Evolutionary conservation across 1,139 yeast species (phyloP), one percentile per base, ranked within the genome.

Genomic region (Debaryomyces singareniensis): DNA sequence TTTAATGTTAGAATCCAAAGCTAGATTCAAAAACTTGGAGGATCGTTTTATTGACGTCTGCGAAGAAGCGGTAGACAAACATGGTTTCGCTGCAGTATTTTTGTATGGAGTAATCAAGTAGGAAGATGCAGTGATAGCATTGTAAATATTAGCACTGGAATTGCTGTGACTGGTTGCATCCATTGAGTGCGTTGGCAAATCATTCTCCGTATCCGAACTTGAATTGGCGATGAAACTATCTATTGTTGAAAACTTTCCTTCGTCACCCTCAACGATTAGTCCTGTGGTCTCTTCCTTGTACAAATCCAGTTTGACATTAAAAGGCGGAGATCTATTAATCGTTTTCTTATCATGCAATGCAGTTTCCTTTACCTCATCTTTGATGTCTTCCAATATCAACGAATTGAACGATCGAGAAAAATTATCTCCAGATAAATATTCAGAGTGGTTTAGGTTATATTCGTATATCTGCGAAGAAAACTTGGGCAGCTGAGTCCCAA

Each of bases 21-120:
- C 64, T 14, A 71, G 53, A 38, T 68, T 69, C 32, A 70, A 45
- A 39, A 56, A 70, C 37, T 71, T 71, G 12, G 68, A 60, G 1
- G 75, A 69, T 29, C 74, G 45, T 33, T 62, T 64, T 18, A 67
- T 62, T 13, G 68, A 58, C n/a, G n/a, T n/a, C n/a, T n/a, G n/a
- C n/a, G n/a, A n/a, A 7, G 55, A 47, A n/a, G n/a, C n/a, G n/a
- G n/a, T n/a, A n/a, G n/a, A n/a, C n/a, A n/a, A n/a, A n/a, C n/a
- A n/a, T 13, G 21, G 21, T 9, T 23, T 23, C 25, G 7, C 25
- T 13, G 7, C 14, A 7, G 13, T 7, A 12, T 10, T 23, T n/a
- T 10, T 13, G 14, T 7, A 23, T 12, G 13, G 11, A 9, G 7
- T 23, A 7, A 7, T 23, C 9, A 13, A 13, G 7, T 13, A 7